Evolutionary conservation across 371 early-diverging fungal genomes (phyloP), one percentile per base, ranked within the genome.

Genomic region (Rhizopus arrhizus): DNA sequence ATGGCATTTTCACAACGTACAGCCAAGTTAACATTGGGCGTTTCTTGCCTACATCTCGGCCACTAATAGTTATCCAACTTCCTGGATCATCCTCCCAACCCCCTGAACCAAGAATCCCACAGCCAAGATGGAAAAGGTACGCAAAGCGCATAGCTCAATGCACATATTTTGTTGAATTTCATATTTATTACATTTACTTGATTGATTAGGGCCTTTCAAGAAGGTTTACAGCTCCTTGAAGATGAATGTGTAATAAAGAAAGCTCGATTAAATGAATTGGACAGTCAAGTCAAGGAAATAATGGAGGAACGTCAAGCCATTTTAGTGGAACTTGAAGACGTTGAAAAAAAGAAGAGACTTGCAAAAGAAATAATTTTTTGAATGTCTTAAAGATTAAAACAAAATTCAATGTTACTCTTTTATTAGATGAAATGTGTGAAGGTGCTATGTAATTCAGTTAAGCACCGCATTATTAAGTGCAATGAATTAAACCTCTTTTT

Each of bases 121-220:
- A 58, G 50, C 58, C 59, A 59, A 59, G 46, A 34, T 52, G 53
- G 59, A 59, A 59, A 59, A 59, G 59, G 59, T 59, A 59, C 59
- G 59, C 45, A 52, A 58, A 58, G 49, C 40, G 49, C 58, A 58
- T 48, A 59, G 59, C 45, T 33, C 53, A 59, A 51, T 52, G 59
- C 59, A 53, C 35, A 49, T 43, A 16, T 7, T 38, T 53, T 40
- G 38, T 53, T 53, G 53, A 53, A 53, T 53, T 53, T 53, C 53
- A 43, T 59, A 52, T 58, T 50, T 40, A 33, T 59, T 43, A 43
- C 35, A 59, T 59, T 58, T 58, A 58, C 59, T 59, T 52, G 59
- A 59, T 59, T 59, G 53, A 40, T 59, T 59, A 59, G 59, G 35
- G 52, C 52, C 35, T 53, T 59, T 59, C 52, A 52, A 52, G 53